Percentiles rank a stretch among this genome's conserved stretches.
Evolutionary conservation across 148 eudicot species (phyloP).

Genomic region (Rhododendron griersonianum): DNA sequence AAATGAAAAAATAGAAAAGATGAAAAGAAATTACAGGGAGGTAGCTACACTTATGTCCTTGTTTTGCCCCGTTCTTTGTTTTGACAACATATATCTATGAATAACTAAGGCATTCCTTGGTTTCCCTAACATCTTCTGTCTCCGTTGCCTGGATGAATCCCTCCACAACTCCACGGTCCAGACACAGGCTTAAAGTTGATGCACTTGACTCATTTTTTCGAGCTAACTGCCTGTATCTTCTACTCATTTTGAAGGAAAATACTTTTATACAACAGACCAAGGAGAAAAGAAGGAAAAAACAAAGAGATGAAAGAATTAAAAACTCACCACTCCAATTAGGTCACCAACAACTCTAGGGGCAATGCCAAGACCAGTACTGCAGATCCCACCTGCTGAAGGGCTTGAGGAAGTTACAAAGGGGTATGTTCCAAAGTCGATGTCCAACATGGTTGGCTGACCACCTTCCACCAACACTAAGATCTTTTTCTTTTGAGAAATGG

Average conservation of each 20-base stretch:
- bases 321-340: no score
- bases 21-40: neutral
- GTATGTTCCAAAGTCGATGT: conserved; percentile 95
- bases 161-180: no score
- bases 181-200: no score
- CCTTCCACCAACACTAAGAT: conserved; percentile 69
- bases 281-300: no score
- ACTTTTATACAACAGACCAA: no score
- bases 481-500: conserved; percentile 62
- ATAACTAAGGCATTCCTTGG: neutral
- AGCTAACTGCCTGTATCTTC: no score
- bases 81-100: neutral
- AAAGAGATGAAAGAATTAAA: no score
- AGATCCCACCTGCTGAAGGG: conserved; percentile 98
- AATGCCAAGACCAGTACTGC: conserved; percentile 96
- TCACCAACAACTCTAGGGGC: conserved; percentile 76
- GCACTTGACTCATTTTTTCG: no score
- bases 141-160: no score
- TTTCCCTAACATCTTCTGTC: neutral
- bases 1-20: no score
- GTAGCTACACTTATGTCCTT: neutral
- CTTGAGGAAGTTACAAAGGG: conserved; percentile 96
- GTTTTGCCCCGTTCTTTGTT: neutral
- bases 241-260: no score
- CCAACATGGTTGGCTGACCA: conserved; percentile 97